Evolutionary conservation across 2,329 filamentous ascomycete species (phyloP), one percentile per base, ranked within the genome.

Genomic region (Whalleya microplaca): DNA sequence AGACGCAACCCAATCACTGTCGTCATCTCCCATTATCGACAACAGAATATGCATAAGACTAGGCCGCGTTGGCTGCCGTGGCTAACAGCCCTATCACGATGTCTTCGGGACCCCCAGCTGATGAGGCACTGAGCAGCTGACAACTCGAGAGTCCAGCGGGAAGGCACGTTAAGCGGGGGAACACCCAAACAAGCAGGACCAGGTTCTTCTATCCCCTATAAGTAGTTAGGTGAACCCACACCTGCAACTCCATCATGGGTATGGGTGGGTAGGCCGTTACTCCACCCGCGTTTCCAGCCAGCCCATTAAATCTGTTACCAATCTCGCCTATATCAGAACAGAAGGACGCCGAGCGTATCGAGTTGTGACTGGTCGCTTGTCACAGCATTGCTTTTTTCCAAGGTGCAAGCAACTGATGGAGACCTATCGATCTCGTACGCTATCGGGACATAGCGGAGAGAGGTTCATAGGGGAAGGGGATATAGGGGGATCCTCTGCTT

Each of bases 221-320:
- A 29, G 27, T 29, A 5, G 12, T 37, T 37, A 12, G 32, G 14
- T 16, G 14, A 37, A 14, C 14, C 32, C 32, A 37, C 10, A 14
- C 14, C 32, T 12, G 14, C 10, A 14, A 37, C 32, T 14, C 32
- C 14, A 12, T 37, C 32, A 37, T 37, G 32, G 32, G 32, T 16
- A 16, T 37, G 9, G 12, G 32, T 12, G 32, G 14, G 10, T 37
- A 12, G 32, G 32, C 23, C 9, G 23, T 27, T 40, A 51, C 48
- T 56, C 60, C 60, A 63, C 60, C 48, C 47, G 18, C 23, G 21
- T 47, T 53, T 47, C 54, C 49, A 56, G 58, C 43, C 55, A 56
- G 55, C 43, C 54, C 53, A 41, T 58, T 37, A 23, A 56, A 49
- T 42, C 41, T 60, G 57, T 60, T 56, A 62, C 55, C 50, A 40